These are phyloP conservation scores for Yamadazyma siamensis DNA, from an alignment of 1,139 yeast species.

Conservation along the genomic window DNA sequence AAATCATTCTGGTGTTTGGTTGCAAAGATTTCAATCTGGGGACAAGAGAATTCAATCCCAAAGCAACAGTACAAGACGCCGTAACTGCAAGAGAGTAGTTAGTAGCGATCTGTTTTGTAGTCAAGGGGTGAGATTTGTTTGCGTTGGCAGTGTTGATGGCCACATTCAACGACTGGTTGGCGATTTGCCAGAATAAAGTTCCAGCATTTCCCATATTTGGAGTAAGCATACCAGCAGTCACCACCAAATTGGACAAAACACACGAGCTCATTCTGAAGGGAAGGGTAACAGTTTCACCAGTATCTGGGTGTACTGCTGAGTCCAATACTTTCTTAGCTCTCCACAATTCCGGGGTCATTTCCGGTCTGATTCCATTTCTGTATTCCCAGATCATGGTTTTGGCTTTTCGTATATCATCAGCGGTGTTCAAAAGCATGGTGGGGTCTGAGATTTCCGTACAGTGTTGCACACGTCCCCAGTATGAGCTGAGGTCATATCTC, in stretches of 20 bases:
- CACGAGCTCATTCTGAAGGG: slow-evolving; percentile 98
- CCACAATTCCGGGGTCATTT: slow-evolving; percentile 85
- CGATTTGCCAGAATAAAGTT: slow-evolving; percentile 94
- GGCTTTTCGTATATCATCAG: slow-evolving; percentile 61
- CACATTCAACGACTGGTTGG: slow-evolving; percentile 92
- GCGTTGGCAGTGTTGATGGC: slow-evolving; percentile 97
- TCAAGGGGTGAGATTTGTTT: slow-evolving; percentile 87
- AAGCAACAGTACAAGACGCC: slow-evolving; percentile 93
- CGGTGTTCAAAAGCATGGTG: slow-evolving; percentile 74
- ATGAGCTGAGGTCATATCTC: slow-evolving; percentile 71
- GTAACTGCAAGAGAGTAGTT: slow-evolving; percentile 86
- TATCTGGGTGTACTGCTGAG: slow-evolving; percentile 91
- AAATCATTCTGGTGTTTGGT: slow-evolving; percentile 65
- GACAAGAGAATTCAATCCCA: slow-evolving; percentile 85
- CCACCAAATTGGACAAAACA: slow-evolving; percentile 88
- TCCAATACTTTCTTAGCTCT: slow-evolving; percentile 80
- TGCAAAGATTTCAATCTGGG: slow-evolving; percentile 69
- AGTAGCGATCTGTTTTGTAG: slow-evolving; percentile 69
- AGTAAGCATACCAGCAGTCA: slow-evolving; percentile 95
- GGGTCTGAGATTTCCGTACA: slow-evolving; percentile 94
- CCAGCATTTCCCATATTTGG: slow-evolving; percentile 90
- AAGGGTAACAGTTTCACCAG: slow-evolving; percentile 84
- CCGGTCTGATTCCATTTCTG: slow-evolving; percentile 58
- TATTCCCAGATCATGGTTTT: slow-evolving; percentile 66
- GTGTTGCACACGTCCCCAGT: slow-evolving; percentile 91